phyloP scores from a whole-genome alignment of 805 yeast genomes.

The Zygosaccharomyces rouxii region DNA sequence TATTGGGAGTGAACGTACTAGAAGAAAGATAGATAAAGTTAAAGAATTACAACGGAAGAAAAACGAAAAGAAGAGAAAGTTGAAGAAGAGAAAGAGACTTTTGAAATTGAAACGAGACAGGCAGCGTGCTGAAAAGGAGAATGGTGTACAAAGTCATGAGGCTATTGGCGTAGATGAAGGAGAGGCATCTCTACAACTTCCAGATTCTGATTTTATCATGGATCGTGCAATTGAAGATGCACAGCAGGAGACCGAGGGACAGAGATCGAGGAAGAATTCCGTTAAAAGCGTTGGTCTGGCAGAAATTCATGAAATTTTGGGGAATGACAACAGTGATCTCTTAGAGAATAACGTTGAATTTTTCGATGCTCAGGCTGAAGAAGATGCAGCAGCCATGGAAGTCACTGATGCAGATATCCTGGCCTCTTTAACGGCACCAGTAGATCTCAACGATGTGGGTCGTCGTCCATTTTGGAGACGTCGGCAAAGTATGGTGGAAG shows the following conservation, averaged over 20 bases:
- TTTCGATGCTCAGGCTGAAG: constrained; percentile 6
- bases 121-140: constrained; percentile 30
- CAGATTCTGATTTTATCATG: constrained; percentile 1
- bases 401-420: constrained; percentile 31
- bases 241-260: not conserved
- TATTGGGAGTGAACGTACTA: constrained; percentile 35
- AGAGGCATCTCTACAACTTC: constrained; percentile 1
- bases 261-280: constrained; percentile 22
- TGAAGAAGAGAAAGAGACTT: constrained; percentile 34
- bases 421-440: constrained; percentile 35
- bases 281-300: constrained; percentile 31
- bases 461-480: constrained; percentile 42
- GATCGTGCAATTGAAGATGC: constrained; percentile 4
- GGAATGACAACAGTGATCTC: constrained; percentile 23
- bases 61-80: constrained; percentile 32
- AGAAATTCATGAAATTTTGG: constrained; percentile 31
- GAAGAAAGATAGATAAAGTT: constrained; percentile 35
- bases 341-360: constrained; percentile 15
- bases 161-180: constrained; percentile 3
- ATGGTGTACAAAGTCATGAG: constrained; percentile 3
- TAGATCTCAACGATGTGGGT: constrained; percentile 26
- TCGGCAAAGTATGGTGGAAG: constrained; percentile 67
- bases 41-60: constrained; percentile 35
- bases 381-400: constrained; percentile 12
- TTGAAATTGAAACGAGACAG: constrained; percentile 31